Percentiles rank a stretch among this genome's conserved stretches.
Conservation (phyloP, 2,329 filamentous ascomycete species). For the Nothophaeocryptopus gaeumannii region DNA sequence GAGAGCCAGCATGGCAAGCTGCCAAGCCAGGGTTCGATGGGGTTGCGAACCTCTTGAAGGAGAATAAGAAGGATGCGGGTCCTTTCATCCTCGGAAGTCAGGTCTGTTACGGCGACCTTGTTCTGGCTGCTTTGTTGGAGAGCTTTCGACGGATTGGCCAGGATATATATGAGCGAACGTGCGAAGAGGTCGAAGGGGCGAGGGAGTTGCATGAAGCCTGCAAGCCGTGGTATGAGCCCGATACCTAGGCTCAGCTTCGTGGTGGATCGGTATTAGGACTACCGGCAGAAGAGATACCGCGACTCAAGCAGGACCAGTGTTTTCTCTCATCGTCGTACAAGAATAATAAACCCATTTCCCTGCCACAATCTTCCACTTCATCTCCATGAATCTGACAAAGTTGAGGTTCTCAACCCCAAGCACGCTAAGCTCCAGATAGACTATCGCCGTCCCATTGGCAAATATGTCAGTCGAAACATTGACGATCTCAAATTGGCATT, state of each 20-base stretch:
- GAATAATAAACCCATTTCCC: constrained; percentile 1
- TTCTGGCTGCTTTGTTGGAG: constrained; percentile 25
- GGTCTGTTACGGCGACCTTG: constrained; percentile 27
- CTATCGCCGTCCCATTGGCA: background rate
- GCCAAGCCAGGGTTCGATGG: constrained; percentile 18
- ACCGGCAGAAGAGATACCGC: too few relatives aligned
- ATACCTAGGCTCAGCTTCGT: constrained; percentile 2
- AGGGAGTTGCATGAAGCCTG: constrained; percentile 21
- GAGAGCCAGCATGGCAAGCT: constrained; percentile 25
- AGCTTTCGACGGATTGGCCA: constrained; percentile 18
- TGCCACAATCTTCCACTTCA: background rate
- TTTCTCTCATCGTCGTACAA: constrained; percentile 2
- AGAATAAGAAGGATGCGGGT: constrained; percentile 25
- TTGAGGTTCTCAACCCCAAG: constrained; percentile 2
- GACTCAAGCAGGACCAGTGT: background rate
- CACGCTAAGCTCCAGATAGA: constrained; percentile 1
- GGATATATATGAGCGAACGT: constrained; percentile 18
- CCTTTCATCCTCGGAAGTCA: constrained; percentile 26
- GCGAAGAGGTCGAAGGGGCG: constrained; percentile 6
- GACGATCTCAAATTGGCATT: constrained; percentile 3
- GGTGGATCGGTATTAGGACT: background rate
- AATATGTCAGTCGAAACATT: constrained; percentile 1
- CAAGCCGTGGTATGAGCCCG: constrained; percentile 20
- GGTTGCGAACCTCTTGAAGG: constrained; percentile 18
- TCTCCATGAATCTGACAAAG: background rate